Evolutionary conservation across 1,284 basidiomycete species (phyloP), one percentile per base, ranked within the genome.

Genomic region (Neonothopanus nambi): DNA sequence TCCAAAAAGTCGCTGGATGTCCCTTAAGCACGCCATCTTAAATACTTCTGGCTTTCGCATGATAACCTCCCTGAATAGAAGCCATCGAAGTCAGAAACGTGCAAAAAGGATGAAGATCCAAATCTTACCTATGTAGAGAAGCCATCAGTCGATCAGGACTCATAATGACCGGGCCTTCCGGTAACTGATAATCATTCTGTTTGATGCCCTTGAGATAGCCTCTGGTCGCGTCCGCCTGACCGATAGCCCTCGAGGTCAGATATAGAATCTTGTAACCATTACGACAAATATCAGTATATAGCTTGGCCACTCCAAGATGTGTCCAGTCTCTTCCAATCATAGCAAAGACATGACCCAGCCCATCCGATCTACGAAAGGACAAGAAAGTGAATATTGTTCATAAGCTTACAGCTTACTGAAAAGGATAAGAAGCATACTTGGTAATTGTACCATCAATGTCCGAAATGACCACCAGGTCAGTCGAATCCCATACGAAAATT

Each of bases 301-400:
- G 79, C 72, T 99, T 99, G 5, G 97, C 97, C 17, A 99, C 96
- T 15, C 97, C 97, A 15, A 93, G 77, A 68, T 99, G 97, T 3
- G 97, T 99, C 97, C 97, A 99, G 70, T 99, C 97, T n/a, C 96
- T 85, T 4, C 97, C 97, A 61, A 99, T 97, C 83, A 98, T 95
- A 3, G 95, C 96, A 67, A 97, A 97, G 47, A 99, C 89, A 67
- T 99, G 97, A 0, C 97, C 97, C 2, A 99, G 77, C 1, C 95
- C 97, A 71, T 99, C 97, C 1, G 95, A 98, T 69, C 93, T 96
- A 35, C 33, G 38, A 24, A 20, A 20, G 21, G 20, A 15, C 12
- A 3, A 23, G 28, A 21, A 21, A 40, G 9, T 35, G 37, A 58
- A 23, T 1, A 52, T 33, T n/a, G n/a, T n/a, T n/a, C 46, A 56